Percentiles rank a stretch among this genome's conserved stretches.
phyloP scores from a whole-genome alignment of 768 basidiomycete species.

The Aureoboletus auriporus region DNA sequence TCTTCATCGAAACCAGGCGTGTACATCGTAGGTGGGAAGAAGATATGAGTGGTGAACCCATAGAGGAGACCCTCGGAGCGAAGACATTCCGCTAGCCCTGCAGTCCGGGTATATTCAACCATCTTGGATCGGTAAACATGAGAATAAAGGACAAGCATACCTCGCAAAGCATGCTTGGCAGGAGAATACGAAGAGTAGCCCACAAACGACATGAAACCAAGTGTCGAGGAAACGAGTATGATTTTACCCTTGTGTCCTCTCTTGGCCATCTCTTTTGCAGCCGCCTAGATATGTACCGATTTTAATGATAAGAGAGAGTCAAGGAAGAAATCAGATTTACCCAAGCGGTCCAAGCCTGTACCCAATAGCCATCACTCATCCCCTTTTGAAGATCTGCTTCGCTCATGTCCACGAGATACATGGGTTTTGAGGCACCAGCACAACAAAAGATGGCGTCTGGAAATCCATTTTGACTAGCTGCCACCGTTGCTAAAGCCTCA shows the following conservation, averaged over 20 bases:
- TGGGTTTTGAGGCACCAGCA: slow-evolving; percentile 69
- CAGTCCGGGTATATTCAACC: background rate
- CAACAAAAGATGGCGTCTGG: slow-evolving; percentile 81
- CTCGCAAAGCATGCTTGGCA: slow-evolving; percentile 81
- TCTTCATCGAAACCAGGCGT: slow-evolving; percentile 76
- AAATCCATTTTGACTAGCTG: slow-evolving; percentile 47
- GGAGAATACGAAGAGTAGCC: slow-evolving; percentile 82
- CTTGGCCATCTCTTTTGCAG: slow-evolving; percentile 59
- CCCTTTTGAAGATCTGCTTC: slow-evolving; percentile 55
- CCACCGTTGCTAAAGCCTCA: slow-evolving; percentile 61
- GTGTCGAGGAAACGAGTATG: slow-evolving; percentile 68
- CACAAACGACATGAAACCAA: slow-evolving; percentile 71
- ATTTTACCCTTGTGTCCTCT: slow-evolving; percentile 63
- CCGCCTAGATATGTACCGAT: slow-evolving; percentile 42
- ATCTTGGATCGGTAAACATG: background rate
- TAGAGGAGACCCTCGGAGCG: slow-evolving; percentile 78
- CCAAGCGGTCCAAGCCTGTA: slow-evolving; percentile 51
- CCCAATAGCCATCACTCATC: slow-evolving; percentile 25
- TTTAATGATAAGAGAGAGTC: background rate
- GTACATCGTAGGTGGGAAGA: slow-evolving; percentile 78
- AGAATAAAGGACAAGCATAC: slow-evolving; percentile 34
- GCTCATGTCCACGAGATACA: slow-evolving; percentile 68
- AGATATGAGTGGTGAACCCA: slow-evolving; percentile 73
- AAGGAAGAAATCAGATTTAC: slow-evolving; percentile 10
- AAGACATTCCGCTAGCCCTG: slow-evolving; percentile 81